Percentiles rank a stretch among this genome's conserved stretches.
Conservation (phyloP, 169 alveolate species). For the Fabrea salina region DNA sequence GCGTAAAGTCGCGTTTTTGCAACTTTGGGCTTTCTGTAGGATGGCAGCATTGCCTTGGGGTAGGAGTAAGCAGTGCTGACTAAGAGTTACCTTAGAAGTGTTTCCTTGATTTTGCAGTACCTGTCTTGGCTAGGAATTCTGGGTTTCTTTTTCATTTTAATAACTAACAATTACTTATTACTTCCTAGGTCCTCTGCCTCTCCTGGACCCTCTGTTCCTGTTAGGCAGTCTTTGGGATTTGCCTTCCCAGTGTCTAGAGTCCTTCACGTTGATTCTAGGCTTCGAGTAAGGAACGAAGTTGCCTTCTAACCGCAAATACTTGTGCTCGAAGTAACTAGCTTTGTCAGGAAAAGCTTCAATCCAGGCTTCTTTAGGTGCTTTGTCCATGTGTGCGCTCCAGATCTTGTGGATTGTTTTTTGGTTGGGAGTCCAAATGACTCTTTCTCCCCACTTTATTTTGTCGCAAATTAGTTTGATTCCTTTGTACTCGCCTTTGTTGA, state of each 20-base stretch:
- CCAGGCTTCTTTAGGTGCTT: neutral
- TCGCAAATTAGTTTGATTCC: slow-evolving; percentile 23
- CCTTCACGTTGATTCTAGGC: slow-evolving; percentile 31
- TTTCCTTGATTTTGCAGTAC: too few relatives aligned
- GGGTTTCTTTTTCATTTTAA: too few relatives aligned
- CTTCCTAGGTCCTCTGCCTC: too few relatives aligned
- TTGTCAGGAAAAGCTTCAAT: slow-evolving; percentile 23
- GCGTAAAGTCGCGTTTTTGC: too few relatives aligned
- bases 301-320: slow-evolving; percentile 10
- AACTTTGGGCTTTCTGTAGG: too few relatives aligned
- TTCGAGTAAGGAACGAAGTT: slow-evolving; percentile 22
- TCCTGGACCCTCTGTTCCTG: too few relatives aligned
- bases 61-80: too few relatives aligned
- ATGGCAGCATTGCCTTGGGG: too few relatives aligned
- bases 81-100: too few relatives aligned
- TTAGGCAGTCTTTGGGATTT: neutral
- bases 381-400: slow-evolving; percentile 4
- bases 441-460: neutral
- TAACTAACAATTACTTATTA: too few relatives aligned
- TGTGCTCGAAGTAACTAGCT: slow-evolving; percentile 11
- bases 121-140: too few relatives aligned
- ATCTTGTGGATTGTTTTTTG: slow-evolving; percentile 11
- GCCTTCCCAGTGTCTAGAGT: slow-evolving; percentile 30
- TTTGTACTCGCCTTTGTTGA: slow-evolving; percentile 7
- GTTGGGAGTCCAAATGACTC: slow-evolving; percentile 27